These are phyloP conservation scores for Monilinia laxa DNA, from an alignment of 2,329 filamentous ascomycete genomes.

Conservation along the genomic window DNA sequence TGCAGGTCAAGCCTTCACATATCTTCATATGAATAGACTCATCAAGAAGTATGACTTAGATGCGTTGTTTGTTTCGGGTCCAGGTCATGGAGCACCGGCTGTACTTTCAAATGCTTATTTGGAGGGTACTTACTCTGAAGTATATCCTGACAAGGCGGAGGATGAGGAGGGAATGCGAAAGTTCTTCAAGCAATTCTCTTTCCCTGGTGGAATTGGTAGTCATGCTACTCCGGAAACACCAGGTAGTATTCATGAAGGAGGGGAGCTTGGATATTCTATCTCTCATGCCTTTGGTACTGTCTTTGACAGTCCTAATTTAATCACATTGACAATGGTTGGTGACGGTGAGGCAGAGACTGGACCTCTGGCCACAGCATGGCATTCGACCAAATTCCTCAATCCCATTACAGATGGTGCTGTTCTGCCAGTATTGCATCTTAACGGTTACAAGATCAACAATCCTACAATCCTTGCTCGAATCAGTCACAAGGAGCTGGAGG, in stretches of 20 bases:
- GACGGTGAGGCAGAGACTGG: conserved; percentile 82
- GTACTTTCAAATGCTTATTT: conserved; percentile 75
- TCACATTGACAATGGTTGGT: conserved; percentile 74
- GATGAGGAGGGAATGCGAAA: conserved; percentile 66
- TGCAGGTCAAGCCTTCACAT: conserved; percentile 78
- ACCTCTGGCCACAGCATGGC: conserved; percentile 76
- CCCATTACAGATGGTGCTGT: conserved; percentile 76
- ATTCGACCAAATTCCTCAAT: conserved; percentile 80
- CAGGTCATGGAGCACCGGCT: conserved; percentile 75
- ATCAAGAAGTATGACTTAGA: conserved; percentile 79
- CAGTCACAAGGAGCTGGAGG: conserved; percentile 68
- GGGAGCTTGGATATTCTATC: conserved; percentile 78
- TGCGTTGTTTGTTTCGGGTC: conserved; percentile 71
- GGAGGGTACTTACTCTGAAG: conserved; percentile 74
- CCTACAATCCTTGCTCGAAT: conserved; percentile 72
- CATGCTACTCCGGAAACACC: conserved; percentile 79
- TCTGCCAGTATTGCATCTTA: conserved; percentile 73
- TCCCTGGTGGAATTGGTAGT: conserved; percentile 74
- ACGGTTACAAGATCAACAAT: conserved; percentile 85
- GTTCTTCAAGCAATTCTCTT: conserved; percentile 83
- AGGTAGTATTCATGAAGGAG: conserved; percentile 74
- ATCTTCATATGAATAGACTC: conserved; percentile 77
- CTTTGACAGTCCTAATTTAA: conserved; percentile 72
- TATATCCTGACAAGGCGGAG: conserved; percentile 72
- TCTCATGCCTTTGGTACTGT: conserved; percentile 77